Evolutionary conservation across 2,329 filamentous ascomycete genomes (phyloP), one percentile per base, ranked within the genome.

Genomic region (Mycocentrospora acerina): DNA sequence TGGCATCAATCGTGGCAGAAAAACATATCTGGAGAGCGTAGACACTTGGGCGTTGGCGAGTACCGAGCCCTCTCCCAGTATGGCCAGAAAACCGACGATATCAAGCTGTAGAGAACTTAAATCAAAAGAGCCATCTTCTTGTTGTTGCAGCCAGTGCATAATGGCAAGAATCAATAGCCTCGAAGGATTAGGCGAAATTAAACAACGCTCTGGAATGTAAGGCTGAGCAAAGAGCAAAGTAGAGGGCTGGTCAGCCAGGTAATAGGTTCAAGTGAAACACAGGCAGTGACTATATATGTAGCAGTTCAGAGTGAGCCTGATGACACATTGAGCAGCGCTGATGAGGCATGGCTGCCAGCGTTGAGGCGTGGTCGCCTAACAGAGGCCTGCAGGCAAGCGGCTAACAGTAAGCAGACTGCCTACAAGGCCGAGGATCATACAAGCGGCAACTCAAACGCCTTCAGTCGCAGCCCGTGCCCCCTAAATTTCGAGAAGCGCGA

Each of bases 61-160:
- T 15, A 77, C 68, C 32, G 70, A 74, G 60, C 73, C 72, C 57
- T 77, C 74, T 30, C 74, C 74, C 18, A 77, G 59, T 45, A 78
- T 73, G 40, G 74, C 74, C n/a, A 78, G 71, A 53, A 77, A 77
- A 55, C 75, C 75, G 42, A 79, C 75, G 32, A 78, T 77, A 51
- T 79, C 75, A 32, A 78, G 70, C 49, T 78, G 74, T 34, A 78
- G 67, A 33, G 68, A 56, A 9, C 61, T 45, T 16, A 70, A 52
- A 9, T 47, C 36, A 24, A 39, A 31, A 6, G 41, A 41, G 15
- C 59, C 60, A 32, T 54, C 32, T 24, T 51, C 43, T 24, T 56
- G 45, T 9, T 37, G 26, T 41, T 60, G 53, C 10, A 69, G 57
- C 68, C 68, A 71, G 45, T 65, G 63, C 60, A 64, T 63, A 15